Percentiles rank a stretch among this genome's conserved stretches.
These are phyloP conservation scores for Eucalyptus cloeziana DNA, from an alignment of 345 rosid species.

Conservation along the genomic window DNA sequence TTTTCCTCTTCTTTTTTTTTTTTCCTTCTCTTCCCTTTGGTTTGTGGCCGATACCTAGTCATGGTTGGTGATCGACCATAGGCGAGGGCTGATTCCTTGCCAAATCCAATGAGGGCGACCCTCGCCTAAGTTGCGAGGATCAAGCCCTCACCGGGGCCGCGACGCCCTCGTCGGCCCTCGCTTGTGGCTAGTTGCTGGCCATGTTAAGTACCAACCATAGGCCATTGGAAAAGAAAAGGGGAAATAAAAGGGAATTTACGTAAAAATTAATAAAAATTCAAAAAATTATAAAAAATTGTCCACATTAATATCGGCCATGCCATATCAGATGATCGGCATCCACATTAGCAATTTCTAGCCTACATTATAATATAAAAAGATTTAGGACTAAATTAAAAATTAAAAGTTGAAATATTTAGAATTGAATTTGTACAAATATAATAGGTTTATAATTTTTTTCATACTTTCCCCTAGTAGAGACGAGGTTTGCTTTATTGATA, in stretches of 20 bases:
- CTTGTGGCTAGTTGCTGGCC: rapidly evolving
- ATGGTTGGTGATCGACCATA: not conserved
- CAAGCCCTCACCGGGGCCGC: not conserved
- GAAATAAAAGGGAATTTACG: no score
- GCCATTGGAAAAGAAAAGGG: not conserved
- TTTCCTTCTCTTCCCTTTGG: not conserved
- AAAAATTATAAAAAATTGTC: no score
- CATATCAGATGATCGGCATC: no score
- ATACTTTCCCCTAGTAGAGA: not conserved
- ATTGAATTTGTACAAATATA: rapidly evolving
- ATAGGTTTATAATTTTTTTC: no score
- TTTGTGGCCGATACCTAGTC: not conserved
- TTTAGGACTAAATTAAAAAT: no score
- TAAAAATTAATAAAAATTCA: no score
- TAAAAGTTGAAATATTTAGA: no score
- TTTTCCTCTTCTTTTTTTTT: rapidly evolving
- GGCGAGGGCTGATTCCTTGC: not conserved
- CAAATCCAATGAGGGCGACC: not conserved
- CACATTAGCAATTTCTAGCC: not conserved
- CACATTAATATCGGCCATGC: rapidly evolving
- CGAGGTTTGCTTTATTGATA: not conserved
- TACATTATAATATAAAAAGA: no score
- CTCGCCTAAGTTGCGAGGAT: not conserved
- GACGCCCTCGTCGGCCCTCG: rapidly evolving
- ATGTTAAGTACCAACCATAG: no score